Evolutionary conservation across 441 rosid species (phyloP).

Genomic region (Capsella rubella): DNA sequence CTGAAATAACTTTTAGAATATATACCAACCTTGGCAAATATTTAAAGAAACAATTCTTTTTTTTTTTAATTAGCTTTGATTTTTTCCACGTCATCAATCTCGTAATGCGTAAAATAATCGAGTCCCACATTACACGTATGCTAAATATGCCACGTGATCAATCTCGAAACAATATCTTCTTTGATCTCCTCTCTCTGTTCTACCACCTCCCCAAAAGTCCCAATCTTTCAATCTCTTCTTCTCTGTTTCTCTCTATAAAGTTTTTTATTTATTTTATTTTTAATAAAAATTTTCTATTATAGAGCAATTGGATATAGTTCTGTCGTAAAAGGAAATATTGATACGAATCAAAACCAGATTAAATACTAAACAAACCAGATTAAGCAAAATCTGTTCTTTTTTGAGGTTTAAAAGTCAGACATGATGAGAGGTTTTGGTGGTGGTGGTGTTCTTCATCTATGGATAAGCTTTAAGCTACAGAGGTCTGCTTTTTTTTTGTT

Average conservation of each 20-base stretch:
- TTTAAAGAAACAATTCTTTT: too few relatives aligned
- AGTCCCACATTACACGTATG: constrained; percentile 40
- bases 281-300: neutral
- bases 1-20: too few relatives aligned
- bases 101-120: too few relatives aligned
- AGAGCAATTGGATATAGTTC: neutral
- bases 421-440: constrained; percentile 41
- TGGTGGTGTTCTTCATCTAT: constrained; percentile 34
- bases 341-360: constrained; percentile 18
- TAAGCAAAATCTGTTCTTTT: constrained; percentile 10
- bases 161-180: constrained; percentile 48
- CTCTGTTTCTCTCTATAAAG: neutral
- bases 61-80: too few relatives aligned
- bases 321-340: constrained; percentile 12
- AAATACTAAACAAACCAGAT: constrained; percentile 29
- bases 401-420: constrained; percentile 7
- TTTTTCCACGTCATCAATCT: constrained; percentile 49
- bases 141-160: constrained; percentile 53
- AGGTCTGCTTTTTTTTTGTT: constrained; percentile 34
- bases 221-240: constrained; percentile 26
- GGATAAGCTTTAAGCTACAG: constrained; percentile 34
- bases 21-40: too few relatives aligned
- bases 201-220: constrained; percentile 12
- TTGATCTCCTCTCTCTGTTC: constrained; percentile 12
- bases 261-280: neutral